Conservation (phyloP, 1,284 basidiomycete genomes). For the Ceratorhiza oryzae-sativae region DNA sequence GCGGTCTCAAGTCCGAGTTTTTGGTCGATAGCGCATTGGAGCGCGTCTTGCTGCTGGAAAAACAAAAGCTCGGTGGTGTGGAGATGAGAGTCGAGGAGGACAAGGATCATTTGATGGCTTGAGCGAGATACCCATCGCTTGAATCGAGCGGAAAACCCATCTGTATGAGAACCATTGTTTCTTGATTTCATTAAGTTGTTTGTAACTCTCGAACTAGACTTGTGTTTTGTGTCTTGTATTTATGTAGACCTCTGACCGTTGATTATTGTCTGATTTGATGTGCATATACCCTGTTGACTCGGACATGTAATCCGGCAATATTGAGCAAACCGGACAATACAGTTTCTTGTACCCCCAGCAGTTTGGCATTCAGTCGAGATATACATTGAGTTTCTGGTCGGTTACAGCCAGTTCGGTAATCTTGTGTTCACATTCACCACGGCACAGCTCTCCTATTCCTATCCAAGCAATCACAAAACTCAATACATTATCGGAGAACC, state of each 20-base stretch:
- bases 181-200: not conserved
- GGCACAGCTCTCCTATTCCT: not conserved
- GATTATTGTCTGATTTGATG: no score
- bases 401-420: no score
- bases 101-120: conserved; percentile 13
- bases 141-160: no score
- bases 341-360: no score
- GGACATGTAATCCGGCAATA: no score
- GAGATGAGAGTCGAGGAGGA: not conserved
- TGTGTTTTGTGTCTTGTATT: no score
- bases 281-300: no score
- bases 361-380: no score
- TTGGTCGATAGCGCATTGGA: conserved; percentile 50
- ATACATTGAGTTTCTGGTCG: no score
- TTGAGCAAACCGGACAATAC: no score
- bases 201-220: no score
- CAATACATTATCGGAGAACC: not conserved
- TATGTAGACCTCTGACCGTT: no score
- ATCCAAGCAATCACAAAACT: not conserved
- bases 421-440: not conserved
- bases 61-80: not conserved
- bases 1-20: conserved; percentile 47
- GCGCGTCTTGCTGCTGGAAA: conserved; percentile 42
- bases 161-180: not conserved
- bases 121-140: not conserved